Evolutionary conservation across 139 green algal species (phyloP).

Genomic region (Chlorella sorokiniana): DNA sequence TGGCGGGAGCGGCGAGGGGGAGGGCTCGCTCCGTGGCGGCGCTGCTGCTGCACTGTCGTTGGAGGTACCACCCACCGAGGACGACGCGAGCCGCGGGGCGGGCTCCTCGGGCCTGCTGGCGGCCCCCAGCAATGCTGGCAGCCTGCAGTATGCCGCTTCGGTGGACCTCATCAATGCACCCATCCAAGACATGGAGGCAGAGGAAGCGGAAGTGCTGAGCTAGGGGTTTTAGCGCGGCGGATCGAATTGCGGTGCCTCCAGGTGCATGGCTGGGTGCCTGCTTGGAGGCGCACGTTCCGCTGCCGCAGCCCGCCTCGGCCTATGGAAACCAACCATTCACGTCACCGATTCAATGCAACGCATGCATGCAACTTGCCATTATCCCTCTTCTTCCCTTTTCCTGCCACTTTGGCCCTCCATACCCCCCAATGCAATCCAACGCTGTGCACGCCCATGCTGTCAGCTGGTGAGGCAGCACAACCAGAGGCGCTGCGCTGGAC

Average conservation of each 20-base stretch:
- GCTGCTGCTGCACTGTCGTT: not conserved
- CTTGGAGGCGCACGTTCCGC: too few species aligned
- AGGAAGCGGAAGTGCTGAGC: conserved; percentile 20
- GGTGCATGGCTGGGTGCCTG: not conserved
- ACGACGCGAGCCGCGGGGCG: not conserved
- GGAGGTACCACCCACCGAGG: not conserved
- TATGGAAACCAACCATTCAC: too few species aligned
- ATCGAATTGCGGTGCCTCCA: not conserved
- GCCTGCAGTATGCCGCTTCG: not conserved
- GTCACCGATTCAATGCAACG: too few species aligned
- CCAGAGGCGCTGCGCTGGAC: too few species aligned
- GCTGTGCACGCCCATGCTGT: too few species aligned
- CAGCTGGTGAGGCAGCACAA: too few species aligned
- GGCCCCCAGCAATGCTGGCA: not conserved
- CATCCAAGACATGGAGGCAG: not conserved
- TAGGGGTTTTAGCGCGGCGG: not conserved
- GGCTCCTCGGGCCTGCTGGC: not conserved
- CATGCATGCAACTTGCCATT: too few species aligned
- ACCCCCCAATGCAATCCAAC: too few species aligned
- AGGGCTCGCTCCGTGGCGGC: not conserved
- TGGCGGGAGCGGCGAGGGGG: conserved; percentile 4
- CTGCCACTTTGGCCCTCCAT: too few species aligned
- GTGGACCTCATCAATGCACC: conserved; percentile 10
- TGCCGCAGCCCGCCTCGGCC: too few species aligned
- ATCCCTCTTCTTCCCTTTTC: too few species aligned